Evolutionary conservation across 805 yeast species (phyloP), one percentile per base, ranked within the genome.

Genomic region (Komagataella kurtzmanii): DNA sequence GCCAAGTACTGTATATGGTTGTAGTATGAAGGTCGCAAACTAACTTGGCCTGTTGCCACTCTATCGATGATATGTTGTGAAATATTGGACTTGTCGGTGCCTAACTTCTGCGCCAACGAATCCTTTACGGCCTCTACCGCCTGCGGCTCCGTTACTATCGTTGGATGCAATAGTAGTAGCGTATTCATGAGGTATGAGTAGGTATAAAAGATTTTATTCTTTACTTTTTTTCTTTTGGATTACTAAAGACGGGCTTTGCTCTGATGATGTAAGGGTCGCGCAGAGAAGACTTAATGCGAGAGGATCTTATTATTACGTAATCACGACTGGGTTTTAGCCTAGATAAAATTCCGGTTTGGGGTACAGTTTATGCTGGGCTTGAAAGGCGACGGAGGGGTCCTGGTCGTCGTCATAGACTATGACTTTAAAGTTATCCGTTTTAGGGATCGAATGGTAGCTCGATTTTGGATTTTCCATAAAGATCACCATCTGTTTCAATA

Each of bases 151-250:
- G 83, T 76, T 10, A 82, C 85, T 49, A 78, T 73, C 6, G 85
- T 82, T 17, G 88, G 88, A 59, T 83, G 88, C 51, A 83, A 71
- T 49, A 83, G 67, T 24, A 82, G 64, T 51, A 81, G 65, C 18
- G 64, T 59, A 18, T 44, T 50, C 40, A 30, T 30, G 40, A 30
- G 40, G 40, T 30, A 30, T 30, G 14, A 14, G 40, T 30, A 30
- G 40, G 40, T 30, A 30, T 14, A 30, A 30, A 30, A 30, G 40
- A 30, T 30, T 30, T 30, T 30, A 14, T 14, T 30, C 40, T 6
- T 44, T 30, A 30, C 40, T 30, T 30, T 30, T 24, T 30, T 30
- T 30, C 40, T 30, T 14, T 30, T 30, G 40, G 14, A 30, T 30
- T 30, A 30, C 40, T 30, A 30, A 30, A 14, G 40, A 30, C 21